Base-by-base conservation (phyloP, 2,329 filamentous ascomycete genomes). In the Magnaporthales sp. region DNA sequence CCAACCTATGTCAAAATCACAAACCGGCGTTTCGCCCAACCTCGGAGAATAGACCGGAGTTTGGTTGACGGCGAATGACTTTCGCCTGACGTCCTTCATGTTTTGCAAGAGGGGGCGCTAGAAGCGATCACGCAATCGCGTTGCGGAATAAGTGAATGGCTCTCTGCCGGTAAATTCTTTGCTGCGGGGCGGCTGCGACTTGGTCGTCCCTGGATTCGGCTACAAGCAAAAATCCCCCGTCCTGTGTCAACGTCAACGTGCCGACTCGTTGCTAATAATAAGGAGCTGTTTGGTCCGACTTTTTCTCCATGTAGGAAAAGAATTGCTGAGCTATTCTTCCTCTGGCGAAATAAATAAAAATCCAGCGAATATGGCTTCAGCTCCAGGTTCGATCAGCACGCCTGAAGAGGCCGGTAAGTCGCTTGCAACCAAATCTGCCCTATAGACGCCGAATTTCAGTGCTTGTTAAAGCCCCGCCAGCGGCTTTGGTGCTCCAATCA, bases 371-470 rank as follows among this genome's bases (percentile, higher is more conserved):
- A 60, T 73, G 72, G 72, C 70, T 56, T 32, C 64, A 31, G 58
- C 64, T n/a, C 54, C 64, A 46, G 64, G 54, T 19, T 60, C 51
- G 22, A 82, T 88, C 75, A 81, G 81, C 74, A 86, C 84, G 78
- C 83, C 86, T 75, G 83, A 86, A 79, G 86, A 88, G 81, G 86
- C 86, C 71, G 85, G 86, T 88, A 82, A 74, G 84, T 84, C 54
- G 27, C 66, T 56, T 56, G 3, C 15, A 38, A 3, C 29, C 19
- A 31, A 38, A 15, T 29, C n/a, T 67, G 63, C 31, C 64, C 65
- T 46, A 66, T 67, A 46, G 31, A 66, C 15, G 38, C 38, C n/a
- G 38, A 19, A 46, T 46, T 46, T 7, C 62, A 54, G 30, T 31
- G 63, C 32, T 65, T 64, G 54, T 62, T 64, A 67, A 29, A 54